Evolutionary conservation across 176 grass and related monocot genomes (phyloP).

Genomic region (Aechmea fasciata): DNA sequence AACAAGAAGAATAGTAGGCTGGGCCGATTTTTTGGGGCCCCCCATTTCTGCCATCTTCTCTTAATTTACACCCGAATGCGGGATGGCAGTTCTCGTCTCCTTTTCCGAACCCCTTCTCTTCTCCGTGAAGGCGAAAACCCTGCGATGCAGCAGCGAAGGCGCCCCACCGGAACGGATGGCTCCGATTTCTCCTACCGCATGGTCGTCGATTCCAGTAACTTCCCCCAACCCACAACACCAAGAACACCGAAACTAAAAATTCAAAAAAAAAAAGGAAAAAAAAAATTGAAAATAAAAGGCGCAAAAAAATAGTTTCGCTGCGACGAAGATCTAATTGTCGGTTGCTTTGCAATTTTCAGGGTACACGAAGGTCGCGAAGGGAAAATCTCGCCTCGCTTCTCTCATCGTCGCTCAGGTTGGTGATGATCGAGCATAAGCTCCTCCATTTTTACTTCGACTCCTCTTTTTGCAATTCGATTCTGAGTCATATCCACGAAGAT

Average conservation of each 20-base stretch:
- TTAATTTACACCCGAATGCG: no score
- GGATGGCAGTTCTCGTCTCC: neutral
- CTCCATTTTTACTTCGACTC: neutral
- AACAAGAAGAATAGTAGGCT: no score
- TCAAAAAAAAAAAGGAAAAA: neutral
- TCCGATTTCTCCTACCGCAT: conserved; percentile 92
- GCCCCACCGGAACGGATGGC: conserved; percentile 71
- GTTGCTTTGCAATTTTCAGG: conserved; percentile 25
- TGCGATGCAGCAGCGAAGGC: conserved; percentile 45
- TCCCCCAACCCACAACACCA: neutral
- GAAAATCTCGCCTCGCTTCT: conserved; percentile 55
- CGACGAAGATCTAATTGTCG: neutral
- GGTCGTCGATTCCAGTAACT: conserved; percentile 90
- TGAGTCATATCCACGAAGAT: neutral
- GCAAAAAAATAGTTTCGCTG: neutral
- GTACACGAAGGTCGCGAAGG: conserved; percentile 71
- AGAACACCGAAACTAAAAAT: neutral
- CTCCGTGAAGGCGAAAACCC: neutral
- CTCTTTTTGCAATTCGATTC: neutral
- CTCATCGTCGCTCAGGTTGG: conserved; percentile 60
- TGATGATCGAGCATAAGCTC: no score
- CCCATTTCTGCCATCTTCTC: no score
- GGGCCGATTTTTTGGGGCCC: no score
- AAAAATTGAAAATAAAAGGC: neutral
- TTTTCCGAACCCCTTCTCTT: neutral